Base-by-base conservation (phyloP, 108 stramenopile genomes). In the Cyclotella choctawhatcheeana region DNA sequence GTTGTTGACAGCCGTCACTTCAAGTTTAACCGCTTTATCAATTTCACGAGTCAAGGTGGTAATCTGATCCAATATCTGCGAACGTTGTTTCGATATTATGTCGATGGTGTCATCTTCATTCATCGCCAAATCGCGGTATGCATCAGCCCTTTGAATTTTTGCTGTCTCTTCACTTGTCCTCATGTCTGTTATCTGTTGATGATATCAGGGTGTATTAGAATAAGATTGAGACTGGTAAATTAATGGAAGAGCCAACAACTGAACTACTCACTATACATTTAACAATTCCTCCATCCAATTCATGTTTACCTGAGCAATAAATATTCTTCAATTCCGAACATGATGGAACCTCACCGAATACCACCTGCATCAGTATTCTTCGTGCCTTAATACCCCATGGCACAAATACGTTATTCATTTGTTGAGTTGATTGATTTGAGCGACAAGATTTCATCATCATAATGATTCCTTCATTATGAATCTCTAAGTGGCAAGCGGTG, bases 401-500 rank as follows among this genome's bases (percentile, higher is more conserved):
- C 25, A 92, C 73, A 52, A 92, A 88, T 32, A 31, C 47, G 18
- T 48, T 48, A 48, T 48, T 56, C 30, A 31, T 31, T 29, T 18
- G 55, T 30, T 31, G 27, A 56, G 47, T 30, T 56, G 55, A 30
- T 1, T 73, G 70, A 13, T 68, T 58, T 24, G 25, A 34, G 50
- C 67, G 52, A 25, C 50, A 50, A 34, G 58, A 53, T 65, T 62
- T 74, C 33, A 73, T 59, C 58, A 59, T 44, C 51, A 85, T 60
- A 79, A 88, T 88, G 10, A 92, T 73, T 10, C 91, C 91, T 82
- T 92, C 91, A 55, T 92, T 92, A 78, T 92, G 88, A 13, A 92
- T 87, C 67, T 92, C 91, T 10, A 89, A n/a, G n/a, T n/a, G n/a
- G n/a, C n/a, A n/a, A n/a, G n/a, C n/a, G n/a, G n/a, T n/a, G n/a